These are phyloP conservation scores for Fusarium decemcellulare DNA, from an alignment of 2,329 filamentous ascomycete species.

Conservation along the genomic window DNA sequence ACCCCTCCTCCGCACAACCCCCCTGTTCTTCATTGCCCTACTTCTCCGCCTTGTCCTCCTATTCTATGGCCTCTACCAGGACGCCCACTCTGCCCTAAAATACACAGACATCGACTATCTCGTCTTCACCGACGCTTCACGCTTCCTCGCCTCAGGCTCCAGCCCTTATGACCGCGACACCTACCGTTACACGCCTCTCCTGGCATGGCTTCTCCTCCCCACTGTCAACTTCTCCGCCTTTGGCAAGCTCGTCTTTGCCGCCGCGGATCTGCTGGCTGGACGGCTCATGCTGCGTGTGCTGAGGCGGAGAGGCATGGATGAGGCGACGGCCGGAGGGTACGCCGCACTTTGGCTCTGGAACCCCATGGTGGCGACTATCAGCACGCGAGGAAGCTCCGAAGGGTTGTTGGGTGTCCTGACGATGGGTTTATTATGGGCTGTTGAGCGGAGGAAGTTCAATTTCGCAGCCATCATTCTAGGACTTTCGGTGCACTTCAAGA, in stretches of 20 bases:
- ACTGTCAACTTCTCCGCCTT: conserved; percentile 82
- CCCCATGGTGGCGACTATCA: conserved; percentile 98
- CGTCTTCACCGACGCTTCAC: conserved; percentile 96
- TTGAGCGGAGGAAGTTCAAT: conserved; percentile 71
- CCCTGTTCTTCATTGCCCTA: conserved; percentile 70
- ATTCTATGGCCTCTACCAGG: conserved; percentile 92
- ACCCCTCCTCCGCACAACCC: conserved; percentile 52
- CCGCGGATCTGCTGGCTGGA: conserved; percentile 87
- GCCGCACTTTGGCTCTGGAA: conserved; percentile 95
- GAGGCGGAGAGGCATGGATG: conserved; percentile 60
- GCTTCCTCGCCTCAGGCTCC: conserved; percentile 75
- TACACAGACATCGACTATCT: conserved; percentile 99
- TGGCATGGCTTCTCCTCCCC: conserved; percentile 92
- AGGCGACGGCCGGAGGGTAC: conserved; percentile 76
- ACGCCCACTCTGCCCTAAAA: conserved; percentile 91
- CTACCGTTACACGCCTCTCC: conserved; percentile 94
- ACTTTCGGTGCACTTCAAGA: conserved; percentile 95
- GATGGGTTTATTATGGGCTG: conserved; percentile 86
- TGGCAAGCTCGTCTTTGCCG: conserved; percentile 89
- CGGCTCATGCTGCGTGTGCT: conserved; percentile 73
- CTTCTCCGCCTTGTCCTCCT: conserved; percentile 81
- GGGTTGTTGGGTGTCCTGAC: conserved; percentile 90
- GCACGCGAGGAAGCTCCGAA: conserved; percentile 94
- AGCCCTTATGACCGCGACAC: conserved; percentile 93
- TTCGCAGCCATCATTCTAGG: conserved; percentile 85